These are phyloP conservation scores for Colletotrichum sp. DNA, from an alignment of 2,329 filamentous ascomycete genomes.

Conservation along the genomic window DNA sequence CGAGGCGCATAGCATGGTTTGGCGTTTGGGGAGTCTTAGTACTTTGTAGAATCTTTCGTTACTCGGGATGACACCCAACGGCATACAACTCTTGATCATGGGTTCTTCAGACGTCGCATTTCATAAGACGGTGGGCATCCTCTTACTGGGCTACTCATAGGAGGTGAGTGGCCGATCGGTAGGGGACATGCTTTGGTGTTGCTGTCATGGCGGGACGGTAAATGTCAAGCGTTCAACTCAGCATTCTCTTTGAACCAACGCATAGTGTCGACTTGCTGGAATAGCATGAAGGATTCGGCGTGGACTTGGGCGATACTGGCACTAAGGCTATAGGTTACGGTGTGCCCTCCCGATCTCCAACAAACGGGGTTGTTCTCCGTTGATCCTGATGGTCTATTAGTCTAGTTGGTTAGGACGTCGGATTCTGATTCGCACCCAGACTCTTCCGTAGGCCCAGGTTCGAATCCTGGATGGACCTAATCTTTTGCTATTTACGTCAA, in stretches of 20 bases:
- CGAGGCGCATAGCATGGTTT: slow-evolving; percentile 20
- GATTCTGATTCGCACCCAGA: slow-evolving; percentile 9
- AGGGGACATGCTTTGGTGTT: neutral
- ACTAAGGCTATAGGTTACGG: no score
- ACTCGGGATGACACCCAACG: neutral
- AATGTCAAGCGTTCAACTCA: neutral
- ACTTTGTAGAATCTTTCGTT: neutral
- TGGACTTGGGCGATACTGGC: neutral
- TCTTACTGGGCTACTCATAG: neutral
- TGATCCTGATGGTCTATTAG: neutral
- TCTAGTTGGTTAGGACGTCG: slow-evolving; percentile 24
- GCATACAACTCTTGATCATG: neutral
- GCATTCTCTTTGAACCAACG: neutral
- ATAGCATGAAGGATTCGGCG: fast-evolving
- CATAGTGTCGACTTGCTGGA: fast-evolving
- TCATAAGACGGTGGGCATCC: neutral
- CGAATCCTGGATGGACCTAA: slow-evolving; percentile 22
- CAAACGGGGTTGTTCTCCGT: fast-evolving
- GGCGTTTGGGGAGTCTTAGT: slow-evolving; percentile 10
- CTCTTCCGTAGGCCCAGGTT: slow-evolving; percentile 21
- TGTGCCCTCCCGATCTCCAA: fast-evolving
- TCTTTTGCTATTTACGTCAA: neutral
- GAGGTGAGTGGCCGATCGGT: neutral
- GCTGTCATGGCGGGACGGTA: neutral
- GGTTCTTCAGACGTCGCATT: neutral